Evolutionary conservation across 2,329 filamentous ascomycete genomes (phyloP).

Genomic region (Talaromyces sp.): DNA sequence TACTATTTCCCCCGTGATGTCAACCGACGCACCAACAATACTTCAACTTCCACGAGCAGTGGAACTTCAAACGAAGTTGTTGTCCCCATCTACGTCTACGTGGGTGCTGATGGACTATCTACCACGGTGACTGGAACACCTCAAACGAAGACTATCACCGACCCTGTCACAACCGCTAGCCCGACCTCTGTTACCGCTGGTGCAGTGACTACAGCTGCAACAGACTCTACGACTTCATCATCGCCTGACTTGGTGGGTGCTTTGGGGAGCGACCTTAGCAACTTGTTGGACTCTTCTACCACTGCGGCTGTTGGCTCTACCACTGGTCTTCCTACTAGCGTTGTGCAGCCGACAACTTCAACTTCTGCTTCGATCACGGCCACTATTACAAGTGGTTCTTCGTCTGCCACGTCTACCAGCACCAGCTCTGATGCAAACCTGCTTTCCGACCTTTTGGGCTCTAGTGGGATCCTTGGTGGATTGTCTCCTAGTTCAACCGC

Average conservation of each 20-base stretch:
- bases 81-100: slow-evolving; percentile 18
- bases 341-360: slow-evolving; percentile 14
- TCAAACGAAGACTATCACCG: slow-evolving; percentile 10
- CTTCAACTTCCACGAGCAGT: slow-evolving; percentile 4
- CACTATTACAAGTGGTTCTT: background rate
- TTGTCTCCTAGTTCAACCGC: background rate
- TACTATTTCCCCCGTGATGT: slow-evolving; percentile 36
- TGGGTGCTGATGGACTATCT: slow-evolving; percentile 17
- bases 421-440: slow-evolving; percentile 12
- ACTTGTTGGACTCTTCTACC: slow-evolving; percentile 7
- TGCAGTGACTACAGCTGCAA: slow-evolving; percentile 20
- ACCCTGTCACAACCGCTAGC: slow-evolving; percentile 1
- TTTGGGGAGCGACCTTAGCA: slow-evolving; percentile 13
- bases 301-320: slow-evolving; percentile 6
- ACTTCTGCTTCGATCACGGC: background rate
- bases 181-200: slow-evolving; percentile 24
- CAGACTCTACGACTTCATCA: slow-evolving; percentile 8
- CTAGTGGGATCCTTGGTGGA: slow-evolving; percentile 11
- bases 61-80: slow-evolving; percentile 2
- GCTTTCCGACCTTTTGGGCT: slow-evolving; percentile 11
- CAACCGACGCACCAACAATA: slow-evolving; percentile 26
- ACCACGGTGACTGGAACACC: slow-evolving; percentile 18
- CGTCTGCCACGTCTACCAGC: slow-evolving; percentile 7
- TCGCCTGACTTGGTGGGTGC: slow-evolving; percentile 6
- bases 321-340: slow-evolving; percentile 8